Evolutionary conservation across 441 rosid genomes (phyloP), one percentile per base, ranked within the genome.

Genomic region (Codiaeum variegatum): DNA sequence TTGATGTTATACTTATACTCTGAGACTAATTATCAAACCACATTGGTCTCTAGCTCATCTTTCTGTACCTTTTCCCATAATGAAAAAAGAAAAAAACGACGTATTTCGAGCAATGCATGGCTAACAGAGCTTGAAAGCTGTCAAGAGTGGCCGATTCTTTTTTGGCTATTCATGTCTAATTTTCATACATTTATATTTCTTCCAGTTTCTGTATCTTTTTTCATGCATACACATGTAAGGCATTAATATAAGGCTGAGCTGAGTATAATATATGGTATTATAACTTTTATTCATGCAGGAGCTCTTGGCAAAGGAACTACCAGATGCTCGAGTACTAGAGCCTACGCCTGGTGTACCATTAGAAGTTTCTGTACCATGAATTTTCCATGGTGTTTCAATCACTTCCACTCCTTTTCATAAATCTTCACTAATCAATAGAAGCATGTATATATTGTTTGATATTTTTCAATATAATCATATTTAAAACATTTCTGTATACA

Each of bases 281-380:
- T 36, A 34, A 12, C 29, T 29, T 62, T 13, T 12, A 10, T 18
- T 40, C 31, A 24, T 73, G 81, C 76, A 93, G 97, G 91, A 85
- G 23, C 85, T 91, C 60, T 78, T 93, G 78, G 83, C 83, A 11
- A 85, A 78, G 79, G 92, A 88, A 75, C 54, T 90, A 55, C 92
- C 97, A 60, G 79, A 81, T 66, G 88, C 92, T 73, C 85, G 77
- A 77, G 87, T 88, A 36, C 82, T 91, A 72, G 94, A 88, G 79
- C 93, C 97, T 49, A 81, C 71, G 16, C 90, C 94, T 42, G 97
- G 97, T 11, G 85, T 83, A 29, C 87, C 96, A 12, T 73, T 92
- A 19, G 85, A 84, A 78, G 77, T 93, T 72, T 75, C 79, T 44
- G 68, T 75, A 55, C 76, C 84, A 68, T 76, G 73, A 74, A 64